Evolutionary conservation across 75 land plant genomes (phyloP), one percentile per base, ranked within the genome.

Genomic region (Selaginella moellendorffii): DNA sequence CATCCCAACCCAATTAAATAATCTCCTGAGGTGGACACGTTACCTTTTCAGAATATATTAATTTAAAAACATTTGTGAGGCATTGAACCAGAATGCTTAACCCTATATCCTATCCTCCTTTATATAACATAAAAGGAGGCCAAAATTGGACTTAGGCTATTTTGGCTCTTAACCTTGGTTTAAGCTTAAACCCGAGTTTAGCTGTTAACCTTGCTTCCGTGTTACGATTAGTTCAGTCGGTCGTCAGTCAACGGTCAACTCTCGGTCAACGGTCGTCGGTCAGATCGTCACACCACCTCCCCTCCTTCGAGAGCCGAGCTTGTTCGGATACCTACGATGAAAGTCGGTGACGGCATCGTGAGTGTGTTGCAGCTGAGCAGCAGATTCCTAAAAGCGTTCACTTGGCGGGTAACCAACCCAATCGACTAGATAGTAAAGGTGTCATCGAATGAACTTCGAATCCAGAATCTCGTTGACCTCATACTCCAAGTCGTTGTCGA

Each of bases 331-430:
- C 21, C 59, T 19, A 21, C 59, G 59, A 25, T 56, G 59, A 21
- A 56, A 56, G 25, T 56, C 59, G 19, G 59, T 24, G 24, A 56
- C 24, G 19, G 19, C 24, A 56, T 56, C 59, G 24, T 19, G 59
- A 56, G 59, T n/a, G 24, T 56, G 19, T 21, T 19, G 19, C 59
- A 56, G 59, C 5, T 56, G 19, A 19, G 19, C 24, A 25, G 59
- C 59, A 56, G 59, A 19, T 24, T 56, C 59, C 59, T n/a, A 56
- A 56, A 19, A 21, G 19, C 59, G 19, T 21, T 56, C 59, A 56
- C 59, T 56, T 56, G 59, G 24, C 24, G 59, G 24, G 59, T 56
- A 56, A 56, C 59, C 59, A 21, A 21, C 59, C 59, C 59, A 56
- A 56, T 56, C 19, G 59, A 25, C 59, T 8, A 46, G 24, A 25